Percentiles rank a stretch among this genome's conserved stretches.
These are phyloP conservation scores for Bipolaris victoriae DNA, from an alignment of 2,329 filamentous ascomycete species.

Conservation along the genomic window DNA sequence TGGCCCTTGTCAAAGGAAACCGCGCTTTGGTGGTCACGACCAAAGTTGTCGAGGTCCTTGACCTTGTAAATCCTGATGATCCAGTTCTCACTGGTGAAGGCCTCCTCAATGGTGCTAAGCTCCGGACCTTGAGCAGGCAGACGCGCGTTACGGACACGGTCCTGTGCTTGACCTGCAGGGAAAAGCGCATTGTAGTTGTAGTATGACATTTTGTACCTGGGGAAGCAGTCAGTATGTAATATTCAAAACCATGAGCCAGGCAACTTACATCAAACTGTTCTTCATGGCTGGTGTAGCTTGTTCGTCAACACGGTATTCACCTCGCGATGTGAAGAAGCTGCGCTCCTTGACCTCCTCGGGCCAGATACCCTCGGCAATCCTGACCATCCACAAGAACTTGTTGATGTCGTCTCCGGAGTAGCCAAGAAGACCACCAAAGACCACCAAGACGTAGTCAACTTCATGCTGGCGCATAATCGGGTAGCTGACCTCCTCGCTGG, in stretches of 20 bases:
- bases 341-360: conserved; percentile 98
- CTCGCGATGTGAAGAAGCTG: conserved; percentile 90
- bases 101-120: conserved; percentile 90
- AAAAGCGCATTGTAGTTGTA: conserved; percentile 95
- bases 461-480: conserved; percentile 98
- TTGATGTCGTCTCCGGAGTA: conserved; percentile 99
- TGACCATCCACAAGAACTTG: conserved; percentile 99
- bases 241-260: neutral
- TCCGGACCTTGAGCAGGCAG: conserved; percentile 85
- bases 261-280: conserved; percentile 94
- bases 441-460: conserved; percentile 97
- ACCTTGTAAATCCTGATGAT: conserved; percentile 99
- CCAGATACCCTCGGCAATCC: conserved; percentile 99
- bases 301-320: conserved; percentile 95
- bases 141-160: conserved; percentile 82
- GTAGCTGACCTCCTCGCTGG: conserved; percentile 95
- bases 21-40: conserved; percentile 78
- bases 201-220: conserved; percentile 99
- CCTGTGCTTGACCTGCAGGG: conserved; percentile 85
- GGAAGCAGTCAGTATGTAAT: conserved; percentile 30
- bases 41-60: conserved; percentile 96
- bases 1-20: conserved; percentile 76
- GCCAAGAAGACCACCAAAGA: conserved; percentile 93
- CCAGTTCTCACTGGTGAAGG: conserved; percentile 99
- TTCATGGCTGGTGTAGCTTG: conserved; percentile 95